Base-by-base conservation (phyloP, 495 filamentous ascomycete genomes). In the Xylaria nigripes region DNA sequence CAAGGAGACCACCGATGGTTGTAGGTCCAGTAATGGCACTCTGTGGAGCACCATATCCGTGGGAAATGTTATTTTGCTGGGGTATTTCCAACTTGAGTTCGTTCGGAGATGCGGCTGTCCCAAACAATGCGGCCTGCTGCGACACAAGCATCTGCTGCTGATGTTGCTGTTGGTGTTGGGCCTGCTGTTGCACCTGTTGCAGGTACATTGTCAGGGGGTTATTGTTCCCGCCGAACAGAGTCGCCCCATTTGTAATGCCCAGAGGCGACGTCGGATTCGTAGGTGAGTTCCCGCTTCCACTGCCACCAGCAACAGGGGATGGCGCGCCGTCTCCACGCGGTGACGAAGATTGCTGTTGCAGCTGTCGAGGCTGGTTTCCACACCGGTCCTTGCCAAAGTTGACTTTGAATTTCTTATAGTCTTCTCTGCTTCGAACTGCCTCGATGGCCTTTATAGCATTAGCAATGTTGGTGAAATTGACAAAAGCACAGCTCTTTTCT, bases 361-460 rank as follows among this genome's bases (percentile, higher is more conserved):
- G 76, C 72, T 98, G 94, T 42, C 93, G 82, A 22, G 93, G 93
- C 18, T 93, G 88, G 70, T 97, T 98, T 58, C 93, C 93, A 64
- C 93, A 98, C 48, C 93, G 82, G 69, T 98, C 93, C 73, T 98
- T 98, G 65, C 93, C 93, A 68, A 98, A 98, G 73, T 98, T 98
- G 68, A 98, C 90, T 78, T 98, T 98, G 80, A 98, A 98, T 45
- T 92, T 85, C 68, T 81, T 86, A 73, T 98, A 98, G 65, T 98
- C 93, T 47, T 98, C 94, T 60, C 91, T 86, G 66, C 89, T 85
- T 24, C 93, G 82, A 59, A 97, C 83, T 30, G 92, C 93, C 68
- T 98, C 93, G 58, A 98, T 98, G 4, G 93, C 94, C 70, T 98
- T 98, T 76, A 98, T 98, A 38, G 93, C 93, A 57, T 98, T 98